Percentiles rank a stretch among this genome's conserved stretches.
Evolutionary conservation across 2,329 filamentous ascomycete species (phyloP).

Genomic region (Fusarium zealandicum): DNA sequence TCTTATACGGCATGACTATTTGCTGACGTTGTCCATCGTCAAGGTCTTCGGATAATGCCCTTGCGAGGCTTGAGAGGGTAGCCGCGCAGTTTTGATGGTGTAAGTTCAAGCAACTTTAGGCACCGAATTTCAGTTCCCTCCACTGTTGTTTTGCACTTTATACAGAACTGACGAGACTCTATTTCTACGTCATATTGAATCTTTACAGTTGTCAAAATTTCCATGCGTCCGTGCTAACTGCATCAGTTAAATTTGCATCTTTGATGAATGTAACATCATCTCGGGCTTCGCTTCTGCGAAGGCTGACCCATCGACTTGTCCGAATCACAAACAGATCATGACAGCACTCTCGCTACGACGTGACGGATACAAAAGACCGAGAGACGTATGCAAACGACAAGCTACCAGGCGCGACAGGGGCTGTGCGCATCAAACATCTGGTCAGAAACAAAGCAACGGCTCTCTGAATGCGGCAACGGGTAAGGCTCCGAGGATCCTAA

Average conservation of each 20-base stretch:
- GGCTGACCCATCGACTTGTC: not conserved
- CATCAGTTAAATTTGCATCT: constrained; percentile 22
- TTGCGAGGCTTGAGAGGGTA: constrained; percentile 10
- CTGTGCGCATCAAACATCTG: constrained; percentile 11
- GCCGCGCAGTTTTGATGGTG: not conserved
- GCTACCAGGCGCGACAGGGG: constrained; percentile 18
- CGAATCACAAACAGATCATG: constrained; percentile 1
- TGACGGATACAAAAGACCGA: constrained; percentile 4
- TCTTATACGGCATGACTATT: not conserved
- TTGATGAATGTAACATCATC: constrained; percentile 11
- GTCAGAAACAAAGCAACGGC: constrained; percentile 11
- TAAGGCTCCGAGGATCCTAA: constrained; percentile 7
- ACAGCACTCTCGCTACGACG: constrained; percentile 3
- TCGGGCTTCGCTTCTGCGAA: constrained; percentile 3
- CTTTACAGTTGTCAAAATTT: not conserved
- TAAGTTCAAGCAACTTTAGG: too few species aligned
- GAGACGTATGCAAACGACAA: not conserved
- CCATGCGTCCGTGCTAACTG: constrained; percentile 5
- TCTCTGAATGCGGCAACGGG: constrained; percentile 1
- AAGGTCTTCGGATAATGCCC: constrained; percentile 6
- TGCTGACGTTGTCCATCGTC: not conserved
- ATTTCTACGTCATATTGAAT: too few species aligned
- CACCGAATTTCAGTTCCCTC: constrained; percentile 11
- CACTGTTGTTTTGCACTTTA: too few species aligned
- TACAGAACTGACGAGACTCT: too few species aligned